Evolutionary conservation across 2,329 filamentous ascomycete species (phyloP).

Genomic region (Botrytis porri): DNA sequence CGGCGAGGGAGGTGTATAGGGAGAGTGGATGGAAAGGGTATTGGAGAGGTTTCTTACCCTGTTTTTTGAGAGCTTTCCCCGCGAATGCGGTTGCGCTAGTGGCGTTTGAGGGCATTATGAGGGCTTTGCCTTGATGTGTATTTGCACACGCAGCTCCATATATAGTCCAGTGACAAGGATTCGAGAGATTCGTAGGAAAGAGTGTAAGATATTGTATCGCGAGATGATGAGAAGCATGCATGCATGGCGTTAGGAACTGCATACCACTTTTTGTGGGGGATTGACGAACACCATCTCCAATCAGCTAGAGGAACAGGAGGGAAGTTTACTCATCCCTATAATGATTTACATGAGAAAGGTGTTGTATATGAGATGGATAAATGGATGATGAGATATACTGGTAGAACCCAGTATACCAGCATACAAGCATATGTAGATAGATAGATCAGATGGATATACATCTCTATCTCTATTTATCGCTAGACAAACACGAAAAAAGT

Average conservation of each 20-base stretch:
- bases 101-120: constrained; percentile 90
- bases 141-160: background rate
- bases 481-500: background rate
- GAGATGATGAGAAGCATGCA: background rate
- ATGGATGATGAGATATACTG: background rate
- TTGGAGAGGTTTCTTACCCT: constrained; percentile 91
- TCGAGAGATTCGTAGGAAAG: background rate
- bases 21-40: constrained; percentile 78
- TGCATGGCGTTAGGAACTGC: background rate
- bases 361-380: background rate
- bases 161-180: background rate
- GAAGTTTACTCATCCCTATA: background rate
- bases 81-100: constrained; percentile 93
- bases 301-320: background rate
- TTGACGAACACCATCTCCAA: background rate
- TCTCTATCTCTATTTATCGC: background rate
- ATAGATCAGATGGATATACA: background rate
- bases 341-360: background rate
- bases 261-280: background rate
- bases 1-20: constrained; percentile 70
- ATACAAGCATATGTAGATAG: background rate
- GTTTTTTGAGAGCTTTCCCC: constrained; percentile 89
- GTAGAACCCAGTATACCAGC: background rate
- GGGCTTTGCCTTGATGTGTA: constrained; percentile 45
- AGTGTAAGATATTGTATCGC: background rate